Evolutionary conservation across 805 yeast species (phyloP).

Genomic region (Candida schatavii): DNA sequence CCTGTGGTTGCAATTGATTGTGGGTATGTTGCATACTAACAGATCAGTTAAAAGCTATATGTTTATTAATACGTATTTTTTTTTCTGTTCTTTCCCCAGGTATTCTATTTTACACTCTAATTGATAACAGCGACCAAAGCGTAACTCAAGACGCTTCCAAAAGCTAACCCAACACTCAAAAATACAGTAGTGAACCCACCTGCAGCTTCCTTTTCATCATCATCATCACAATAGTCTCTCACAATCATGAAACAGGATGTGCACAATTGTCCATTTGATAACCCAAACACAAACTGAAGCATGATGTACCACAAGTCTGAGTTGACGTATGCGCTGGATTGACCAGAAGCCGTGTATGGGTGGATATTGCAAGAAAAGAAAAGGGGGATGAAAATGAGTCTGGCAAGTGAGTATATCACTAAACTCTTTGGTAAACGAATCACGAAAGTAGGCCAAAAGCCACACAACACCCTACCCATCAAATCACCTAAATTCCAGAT

Average conservation of each 20-base stretch:
- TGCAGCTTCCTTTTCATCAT: conserved; percentile 81
- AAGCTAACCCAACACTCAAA: conserved; percentile 71
- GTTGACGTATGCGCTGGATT: conserved; percentile 38
- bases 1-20: too few species aligned
- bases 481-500: conserved; percentile 92
- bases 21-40: too few species aligned
- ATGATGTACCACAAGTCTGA: conserved; percentile 68
- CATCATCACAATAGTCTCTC: conserved; percentile 55
- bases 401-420: conserved; percentile 50
- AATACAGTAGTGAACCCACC: conserved; percentile 89
- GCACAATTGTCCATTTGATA: conserved; percentile 83
- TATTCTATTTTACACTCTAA: too few species aligned
- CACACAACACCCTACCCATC: conserved; percentile 69
- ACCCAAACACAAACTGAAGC: conserved; percentile 76
- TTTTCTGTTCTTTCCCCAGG: too few species aligned
- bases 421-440: conserved; percentile 43
- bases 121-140: conserved; percentile 45
- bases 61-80: too few species aligned
- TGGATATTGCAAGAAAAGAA: conserved; percentile 66
- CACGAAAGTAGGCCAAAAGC: conserved; percentile 32
- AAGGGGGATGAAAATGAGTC: conserved; percentile 66
- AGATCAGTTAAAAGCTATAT: too few species aligned
- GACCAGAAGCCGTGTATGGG: conserved; percentile 23
- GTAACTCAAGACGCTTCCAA: conserved; percentile 78
- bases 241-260: conserved; percentile 80